phyloP scores from a whole-genome alignment of 2,329 filamentous ascomycete species.

The Simplicillium sp. region DNA sequence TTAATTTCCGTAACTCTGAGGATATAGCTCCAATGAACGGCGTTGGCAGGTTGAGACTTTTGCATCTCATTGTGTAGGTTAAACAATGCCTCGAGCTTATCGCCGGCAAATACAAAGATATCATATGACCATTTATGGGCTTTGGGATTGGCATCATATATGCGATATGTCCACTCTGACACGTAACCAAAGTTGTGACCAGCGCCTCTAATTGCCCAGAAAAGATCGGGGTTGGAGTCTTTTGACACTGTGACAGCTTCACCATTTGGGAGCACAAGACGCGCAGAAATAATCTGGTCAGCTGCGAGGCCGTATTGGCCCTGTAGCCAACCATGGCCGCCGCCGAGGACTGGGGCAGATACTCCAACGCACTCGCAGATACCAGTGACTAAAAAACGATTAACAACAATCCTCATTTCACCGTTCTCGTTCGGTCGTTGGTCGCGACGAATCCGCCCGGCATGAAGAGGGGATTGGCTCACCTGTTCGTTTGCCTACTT shows the following conservation, averaged over 20 bases:
- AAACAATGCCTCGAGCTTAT: constrained; percentile 11
- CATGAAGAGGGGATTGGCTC: constrained; percentile 4
- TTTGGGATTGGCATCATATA: constrained; percentile 29
- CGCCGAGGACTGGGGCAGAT: constrained; percentile 40
- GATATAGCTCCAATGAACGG: constrained; percentile 11
- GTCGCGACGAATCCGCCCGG: no score
- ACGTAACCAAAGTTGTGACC: constrained; percentile 39
- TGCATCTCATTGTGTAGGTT: constrained; percentile 9
- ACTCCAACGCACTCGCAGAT: constrained; percentile 23
- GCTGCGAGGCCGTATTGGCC: constrained; percentile 41
- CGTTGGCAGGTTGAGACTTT: constrained; percentile 8
- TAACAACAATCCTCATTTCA: no score
- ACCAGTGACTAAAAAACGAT: constrained; percentile 27
- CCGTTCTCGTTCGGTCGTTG: no score
- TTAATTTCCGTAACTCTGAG: constrained; percentile 10
- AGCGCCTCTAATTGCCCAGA: constrained; percentile 39
- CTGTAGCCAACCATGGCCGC: constrained; percentile 48
- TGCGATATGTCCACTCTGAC: constrained; percentile 32
- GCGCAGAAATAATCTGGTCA: constrained; percentile 28
- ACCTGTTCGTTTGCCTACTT: constrained; percentile 31
- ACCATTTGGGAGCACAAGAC: constrained; percentile 28
- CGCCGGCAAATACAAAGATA: constrained; percentile 23
- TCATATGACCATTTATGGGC: constrained; percentile 25
- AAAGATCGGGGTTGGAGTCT: constrained; percentile 30
- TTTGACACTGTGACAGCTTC: constrained; percentile 26